Evolutionary conservation across 73 alveolate genomes (phyloP).

Genomic region (Paramecium primaurelia): DNA sequence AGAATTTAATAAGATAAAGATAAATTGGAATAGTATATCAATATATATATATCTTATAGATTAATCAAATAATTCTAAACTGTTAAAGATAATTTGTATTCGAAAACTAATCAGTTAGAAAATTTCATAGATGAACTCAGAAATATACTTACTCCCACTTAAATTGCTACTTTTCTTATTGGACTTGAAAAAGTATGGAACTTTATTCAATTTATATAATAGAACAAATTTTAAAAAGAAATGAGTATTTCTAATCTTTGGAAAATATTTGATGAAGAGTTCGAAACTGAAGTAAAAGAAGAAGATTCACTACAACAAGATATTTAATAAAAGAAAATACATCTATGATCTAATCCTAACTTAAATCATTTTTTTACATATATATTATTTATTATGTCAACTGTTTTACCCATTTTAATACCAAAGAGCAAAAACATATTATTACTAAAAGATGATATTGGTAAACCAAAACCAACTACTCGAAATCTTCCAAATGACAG

Average conservation of each 20-base stretch:
- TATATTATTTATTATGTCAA: slow-evolving; percentile 12
- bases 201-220: not conserved
- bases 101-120: not conserved
- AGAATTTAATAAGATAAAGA: not conserved
- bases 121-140: slow-evolving; percentile 31
- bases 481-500: slow-evolving; percentile 39
- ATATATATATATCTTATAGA: not conserved
- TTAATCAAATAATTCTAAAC: not conserved
- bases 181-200: slow-evolving; percentile 39
- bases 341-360: not conserved
- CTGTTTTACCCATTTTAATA: slow-evolving; percentile 34
- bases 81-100: not conserved
- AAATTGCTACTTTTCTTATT: slow-evolving; percentile 22
- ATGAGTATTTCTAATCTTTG: not conserved
- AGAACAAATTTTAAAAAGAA: slow-evolving; percentile 51
- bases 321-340: not conserved
- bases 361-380: not conserved
- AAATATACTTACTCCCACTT: not conserved
- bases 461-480: slow-evolving; percentile 55
- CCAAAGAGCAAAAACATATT: slow-evolving; percentile 45
- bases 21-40: slow-evolving; percentile 36
- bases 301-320: not conserved
- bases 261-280: slow-evolving; percentile 17
- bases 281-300: slow-evolving; percentile 38
- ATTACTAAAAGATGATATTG: slow-evolving; percentile 65